phyloP scores from a whole-genome alignment of 2,329 filamentous ascomycete genomes.

The Pezizomycotina sp. region DNA sequence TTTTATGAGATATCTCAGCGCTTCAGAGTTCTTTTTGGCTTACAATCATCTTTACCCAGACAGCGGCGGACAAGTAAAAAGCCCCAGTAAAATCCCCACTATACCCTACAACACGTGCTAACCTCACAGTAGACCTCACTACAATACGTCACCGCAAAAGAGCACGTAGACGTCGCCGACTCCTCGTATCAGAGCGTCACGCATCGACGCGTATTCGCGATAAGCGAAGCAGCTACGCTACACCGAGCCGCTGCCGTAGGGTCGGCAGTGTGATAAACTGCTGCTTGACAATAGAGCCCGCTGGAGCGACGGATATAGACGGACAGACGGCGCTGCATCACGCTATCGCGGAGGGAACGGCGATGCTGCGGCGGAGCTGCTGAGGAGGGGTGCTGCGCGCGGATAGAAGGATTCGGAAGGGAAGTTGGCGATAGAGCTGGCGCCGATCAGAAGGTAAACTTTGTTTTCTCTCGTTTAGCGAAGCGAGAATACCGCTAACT shows the following conservation, averaged over 20 bases:
- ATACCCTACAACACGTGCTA: neutral
- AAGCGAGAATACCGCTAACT: constrained; percentile 9
- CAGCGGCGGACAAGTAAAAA: constrained; percentile 30
- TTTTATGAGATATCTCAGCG: neutral
- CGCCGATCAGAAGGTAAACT: constrained; percentile 64
- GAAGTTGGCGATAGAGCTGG: constrained; percentile 57
- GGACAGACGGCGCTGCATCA: constrained; percentile 87
- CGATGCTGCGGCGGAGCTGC: constrained; percentile 63
- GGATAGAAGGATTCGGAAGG: constrained; percentile 61
- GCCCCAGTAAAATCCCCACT: neutral
- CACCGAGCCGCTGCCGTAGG: constrained; percentile 86
- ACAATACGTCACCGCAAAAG: constrained; percentile 83
- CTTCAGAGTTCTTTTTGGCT: constrained; percentile 1
- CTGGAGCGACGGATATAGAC: constrained; percentile 63
- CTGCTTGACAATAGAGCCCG: constrained; percentile 61
- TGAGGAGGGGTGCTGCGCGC: constrained; percentile 71
- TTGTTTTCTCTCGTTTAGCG: constrained; percentile 4
- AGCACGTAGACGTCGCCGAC: constrained; percentile 63
- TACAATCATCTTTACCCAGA: constrained; percentile 1
- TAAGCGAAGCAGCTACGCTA: constrained; percentile 61
- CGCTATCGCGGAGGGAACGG: constrained; percentile 59
- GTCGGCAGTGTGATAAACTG: constrained; percentile 63
- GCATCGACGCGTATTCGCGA: constrained; percentile 71
- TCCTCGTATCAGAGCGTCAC: constrained; percentile 45
- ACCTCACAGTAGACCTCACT: constrained; percentile 51